Base-by-base conservation (phyloP, 2,329 filamentous ascomycete species). In the Hortaea werneckii region DNA sequence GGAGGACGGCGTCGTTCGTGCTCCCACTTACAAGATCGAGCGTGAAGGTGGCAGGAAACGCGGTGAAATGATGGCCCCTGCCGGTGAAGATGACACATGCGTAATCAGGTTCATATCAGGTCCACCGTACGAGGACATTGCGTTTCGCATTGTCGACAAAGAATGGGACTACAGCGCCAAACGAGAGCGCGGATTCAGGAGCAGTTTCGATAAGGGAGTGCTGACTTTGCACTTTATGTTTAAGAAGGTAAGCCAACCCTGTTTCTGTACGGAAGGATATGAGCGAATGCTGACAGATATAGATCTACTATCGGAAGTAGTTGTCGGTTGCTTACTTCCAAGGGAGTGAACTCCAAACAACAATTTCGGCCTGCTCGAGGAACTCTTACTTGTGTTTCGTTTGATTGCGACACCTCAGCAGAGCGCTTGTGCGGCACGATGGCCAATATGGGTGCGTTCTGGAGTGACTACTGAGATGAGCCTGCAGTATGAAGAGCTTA, bases 111-210 rank as follows among this genome's bases (percentile, higher is more conserved):
- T 98, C 69, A 85, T 95, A 61, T 87, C 90, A 26, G 92, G 94
- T 0, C 85, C 90, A 4, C 92, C 92, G 5, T 98, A 98, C 63
- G 87, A 95, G 66, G 92, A 98, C 60, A 83, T 98, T 61, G 92
- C 90, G 6, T 98, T 98, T 62, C 80, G 90, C 35, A 95, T 98
- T 55, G 89, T 98, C 35, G 92, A 98, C 67, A 90, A 92, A 53
- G 92, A 98, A 67, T 98, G 92, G 92, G 92, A 98, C 66, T 98
- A 95, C 64, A 95, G 87, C 64, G 87, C 90, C 2, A 96, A 95
- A 69, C 79, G 83, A 58, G 92, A 98, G 58, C 79, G 92, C 49
- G 94, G 92, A 1, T 98, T 96, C 69, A 89, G 80, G 65, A 95
- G 89, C 67, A 94, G 85, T 52, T 98, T 96, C 66, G 92, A 98